Percentiles rank a stretch among this genome's conserved stretches.
Evolutionary conservation across 2,329 filamentous ascomycete genomes (phyloP).

Genomic region (Didymella arachidicola): DNA sequence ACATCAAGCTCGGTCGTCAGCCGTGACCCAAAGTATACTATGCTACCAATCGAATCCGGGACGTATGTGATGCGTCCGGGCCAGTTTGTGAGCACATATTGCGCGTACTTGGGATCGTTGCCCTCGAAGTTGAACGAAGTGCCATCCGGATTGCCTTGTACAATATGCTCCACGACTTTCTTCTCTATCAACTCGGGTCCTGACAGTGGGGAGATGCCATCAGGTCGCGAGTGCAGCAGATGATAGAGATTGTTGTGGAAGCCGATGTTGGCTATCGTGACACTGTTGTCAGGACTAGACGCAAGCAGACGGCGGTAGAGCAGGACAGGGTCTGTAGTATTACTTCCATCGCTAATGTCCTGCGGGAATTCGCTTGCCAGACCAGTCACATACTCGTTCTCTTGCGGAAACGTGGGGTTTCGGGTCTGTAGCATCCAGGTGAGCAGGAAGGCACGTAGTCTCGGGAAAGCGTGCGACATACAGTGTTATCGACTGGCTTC

Average conservation of each 20-base stretch:
- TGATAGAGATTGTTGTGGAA: conserved; percentile 13
- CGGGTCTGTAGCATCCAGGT: neutral
- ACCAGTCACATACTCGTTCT: conserved; percentile 9
- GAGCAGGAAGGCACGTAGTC: too few relatives aligned
- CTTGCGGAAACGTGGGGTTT: conserved; percentile 8
- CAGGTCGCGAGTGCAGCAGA: conserved; percentile 4
- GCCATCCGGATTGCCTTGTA: conserved; percentile 11
- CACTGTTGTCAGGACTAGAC: neutral
- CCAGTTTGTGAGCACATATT: conserved; percentile 11
- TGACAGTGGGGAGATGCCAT: conserved; percentile 1
- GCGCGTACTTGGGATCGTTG: conserved; percentile 3
- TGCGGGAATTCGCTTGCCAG: neutral
- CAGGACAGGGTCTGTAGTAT: conserved; percentile 1
- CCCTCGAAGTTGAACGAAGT: conserved; percentile 10
- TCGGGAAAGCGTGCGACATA: neutral
- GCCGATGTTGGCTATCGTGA: conserved; percentile 8
- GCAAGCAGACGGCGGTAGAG: conserved; percentile 7
- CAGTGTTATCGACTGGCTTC: conserved; percentile 12
- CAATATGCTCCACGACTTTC: conserved; percentile 8
- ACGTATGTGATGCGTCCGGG: conserved; percentile 7
- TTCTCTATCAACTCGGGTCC: neutral
- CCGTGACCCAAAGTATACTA: conserved; percentile 3
- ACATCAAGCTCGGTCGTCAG: conserved; percentile 7
- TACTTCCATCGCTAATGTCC: conserved; percentile 8
- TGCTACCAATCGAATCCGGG: conserved; percentile 6